Conservation (phyloP, 2,329 filamentous ascomycete species). For the Scleromitrula shiraiana region DNA sequence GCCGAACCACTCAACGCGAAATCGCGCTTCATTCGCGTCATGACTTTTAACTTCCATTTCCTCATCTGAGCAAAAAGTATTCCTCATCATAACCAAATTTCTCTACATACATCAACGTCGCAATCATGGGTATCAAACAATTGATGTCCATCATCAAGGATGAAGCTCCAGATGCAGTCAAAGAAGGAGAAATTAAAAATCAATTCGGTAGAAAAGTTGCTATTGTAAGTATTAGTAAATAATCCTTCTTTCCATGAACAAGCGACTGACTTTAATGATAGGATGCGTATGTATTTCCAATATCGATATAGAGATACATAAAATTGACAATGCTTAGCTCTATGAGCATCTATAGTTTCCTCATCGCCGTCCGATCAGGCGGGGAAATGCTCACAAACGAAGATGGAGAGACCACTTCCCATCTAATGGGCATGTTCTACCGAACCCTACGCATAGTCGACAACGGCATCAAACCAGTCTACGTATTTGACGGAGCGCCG, state of each 20-base stretch:
- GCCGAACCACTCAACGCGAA: constrained; percentile 13
- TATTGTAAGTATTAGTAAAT: constrained; percentile 57
- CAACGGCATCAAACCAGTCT: constrained; percentile 97
- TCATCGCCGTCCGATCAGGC: constrained; percentile 93
- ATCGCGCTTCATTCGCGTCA: constrained; percentile 8
- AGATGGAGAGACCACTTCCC: constrained; percentile 90
- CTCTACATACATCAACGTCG: constrained; percentile 7
- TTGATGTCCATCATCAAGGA: constrained; percentile 79
- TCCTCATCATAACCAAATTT: background rate
- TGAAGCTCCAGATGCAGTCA: constrained; percentile 90
- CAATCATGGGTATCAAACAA: constrained; percentile 58
- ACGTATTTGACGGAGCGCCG: constrained; percentile 94
- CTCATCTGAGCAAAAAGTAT: background rate
- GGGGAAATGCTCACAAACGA: constrained; percentile 96
- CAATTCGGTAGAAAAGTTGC: constrained; percentile 98
- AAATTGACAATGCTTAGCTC: constrained; percentile 47
- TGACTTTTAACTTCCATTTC: background rate
- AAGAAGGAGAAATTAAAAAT: constrained; percentile 96
- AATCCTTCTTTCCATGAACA: background rate
- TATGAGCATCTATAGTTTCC: constrained; percentile 98
- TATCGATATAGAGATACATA: background rate
- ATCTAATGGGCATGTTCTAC: constrained; percentile 99
- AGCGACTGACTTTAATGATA: constrained; percentile 27
- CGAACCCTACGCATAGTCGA: constrained; percentile 96
- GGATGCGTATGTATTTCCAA: constrained; percentile 45